phyloP scores from a whole-genome alignment of 73 alveolate species.

The Stentor coeruleus region DNA sequence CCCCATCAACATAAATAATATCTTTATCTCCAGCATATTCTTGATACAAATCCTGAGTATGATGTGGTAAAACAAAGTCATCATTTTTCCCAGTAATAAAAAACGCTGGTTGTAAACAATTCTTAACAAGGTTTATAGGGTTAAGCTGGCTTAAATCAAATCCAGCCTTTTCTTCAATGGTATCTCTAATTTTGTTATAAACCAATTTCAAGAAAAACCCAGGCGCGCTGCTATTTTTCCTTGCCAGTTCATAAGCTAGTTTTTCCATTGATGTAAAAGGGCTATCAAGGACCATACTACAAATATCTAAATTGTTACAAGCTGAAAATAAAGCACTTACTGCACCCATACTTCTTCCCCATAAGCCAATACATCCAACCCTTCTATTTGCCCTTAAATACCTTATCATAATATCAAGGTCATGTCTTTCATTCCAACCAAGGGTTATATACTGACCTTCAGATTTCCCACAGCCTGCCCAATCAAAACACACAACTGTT shows the following conservation, averaged over 20 bases:
- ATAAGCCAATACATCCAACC: conserved; percentile 76
- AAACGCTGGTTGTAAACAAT: conserved; percentile 62
- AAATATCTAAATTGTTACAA: conserved; percentile 59
- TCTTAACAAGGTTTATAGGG: conserved; percentile 59
- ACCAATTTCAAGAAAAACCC: conserved; percentile 52
- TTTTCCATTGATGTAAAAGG: conserved; percentile 70
- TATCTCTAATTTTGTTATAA: conserved; percentile 57
- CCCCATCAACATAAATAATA: conserved; percentile 40
- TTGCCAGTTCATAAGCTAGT: conserved; percentile 76
- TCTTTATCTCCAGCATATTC: conserved; percentile 93
- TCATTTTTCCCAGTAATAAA: conserved; percentile 65
- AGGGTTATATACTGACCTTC: conserved; percentile 88
- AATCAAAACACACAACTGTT: conserved; percentile 75
- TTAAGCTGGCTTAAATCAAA: conserved; percentile 71
- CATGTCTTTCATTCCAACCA: conserved; percentile 87
- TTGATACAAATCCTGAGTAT: conserved; percentile 62
- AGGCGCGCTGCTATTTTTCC: conserved; percentile 52
- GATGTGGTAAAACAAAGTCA: conserved; percentile 73
- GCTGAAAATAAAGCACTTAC: conserved; percentile 88
- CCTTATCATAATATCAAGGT: conserved; percentile 65
- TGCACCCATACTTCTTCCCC: conserved; percentile 99
- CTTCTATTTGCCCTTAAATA: conserved; percentile 66
- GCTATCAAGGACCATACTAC: conserved; percentile 81
- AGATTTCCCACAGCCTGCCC: conserved; percentile 90
- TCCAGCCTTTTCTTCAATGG: conserved; percentile 68